Percentiles rank a stretch among this genome's conserved stretches.
Evolutionary conservation across 2,329 filamentous ascomycete genomes (phyloP).

Genomic region (Sordariomycetes sp.): DNA sequence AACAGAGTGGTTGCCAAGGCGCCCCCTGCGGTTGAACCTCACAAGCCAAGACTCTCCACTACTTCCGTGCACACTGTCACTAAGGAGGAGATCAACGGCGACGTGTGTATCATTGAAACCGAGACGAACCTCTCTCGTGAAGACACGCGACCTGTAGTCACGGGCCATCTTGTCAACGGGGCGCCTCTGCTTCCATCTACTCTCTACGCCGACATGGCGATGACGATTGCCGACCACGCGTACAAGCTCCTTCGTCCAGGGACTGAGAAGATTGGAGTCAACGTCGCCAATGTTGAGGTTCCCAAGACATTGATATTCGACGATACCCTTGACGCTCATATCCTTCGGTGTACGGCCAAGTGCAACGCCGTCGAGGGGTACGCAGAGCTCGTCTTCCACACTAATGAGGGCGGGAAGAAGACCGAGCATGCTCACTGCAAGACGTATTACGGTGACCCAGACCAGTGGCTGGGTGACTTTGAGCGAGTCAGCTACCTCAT

Average conservation of each 20-base stretch:
- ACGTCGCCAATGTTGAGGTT: slow-evolving; percentile 55
- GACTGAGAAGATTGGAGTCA: slow-evolving; percentile 40
- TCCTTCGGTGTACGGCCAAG: slow-evolving; percentile 47
- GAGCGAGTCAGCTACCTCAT: slow-evolving; percentile 57
- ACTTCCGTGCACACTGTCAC: slow-evolving; percentile 53
- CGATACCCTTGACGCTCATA: slow-evolving; percentile 31
- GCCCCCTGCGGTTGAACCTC: slow-evolving; percentile 18
- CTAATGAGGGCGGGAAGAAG: slow-evolving; percentile 43
- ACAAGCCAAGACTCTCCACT: slow-evolving; percentile 45
- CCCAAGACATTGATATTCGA: slow-evolving; percentile 55
- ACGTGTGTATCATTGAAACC: slow-evolving; percentile 37
- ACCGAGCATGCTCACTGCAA: slow-evolving; percentile 49
- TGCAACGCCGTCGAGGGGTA: slow-evolving; percentile 40
- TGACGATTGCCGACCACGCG: slow-evolving; percentile 48
- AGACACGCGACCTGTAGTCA: slow-evolving; percentile 44
- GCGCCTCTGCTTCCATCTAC: slow-evolving; percentile 51
- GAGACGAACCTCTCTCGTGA: slow-evolving; percentile 53
- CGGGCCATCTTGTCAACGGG: slow-evolving; percentile 56
- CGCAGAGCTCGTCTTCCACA: slow-evolving; percentile 44
- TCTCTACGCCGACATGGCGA: slow-evolving; percentile 45
- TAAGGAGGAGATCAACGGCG: slow-evolving; percentile 47
- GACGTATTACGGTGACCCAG: slow-evolving; percentile 46
- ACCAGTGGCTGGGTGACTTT: slow-evolving; percentile 51
- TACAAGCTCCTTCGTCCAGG: slow-evolving; percentile 50
- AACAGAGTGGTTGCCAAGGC: slow-evolving; percentile 37